Evolutionary conservation across 2,329 filamentous ascomycete genomes (phyloP), one percentile per base, ranked within the genome.

Genomic region (Curvularia spicifera): DNA sequence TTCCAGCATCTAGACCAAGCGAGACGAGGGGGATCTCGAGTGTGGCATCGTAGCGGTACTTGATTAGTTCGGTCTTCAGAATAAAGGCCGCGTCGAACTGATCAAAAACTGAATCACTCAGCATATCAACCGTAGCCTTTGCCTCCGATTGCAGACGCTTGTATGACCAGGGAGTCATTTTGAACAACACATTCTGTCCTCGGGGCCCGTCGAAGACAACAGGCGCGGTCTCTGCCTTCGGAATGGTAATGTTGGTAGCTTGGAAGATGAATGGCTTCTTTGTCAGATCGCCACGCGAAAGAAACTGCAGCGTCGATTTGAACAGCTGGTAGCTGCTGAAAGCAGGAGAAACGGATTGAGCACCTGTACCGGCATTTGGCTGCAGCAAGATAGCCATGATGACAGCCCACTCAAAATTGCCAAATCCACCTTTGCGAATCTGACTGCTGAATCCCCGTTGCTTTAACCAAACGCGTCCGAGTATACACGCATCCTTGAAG

Each of bases 291-390:
- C 86, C 89, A 1, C 86, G 84, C 1, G 90, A 87, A 18, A 99
- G 80, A 66, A 94, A 95, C 72, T 97, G 94, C n/a, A 99, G 80
- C 1, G 89, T 88, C 2, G 92, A 93, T 78, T 97, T 98, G 84
- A 99, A 97, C 44, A 98, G 83, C 76, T 98, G 94, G 24, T 94
- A 95, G 76, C 90, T 90, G 79, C 90, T 97, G 69, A 97, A 90
- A 7, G 91, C 91, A 5, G 86, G 83, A 5, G 93, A 92, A 15
- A 98, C 82, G 5, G 91, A 79, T 1, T 89, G 84, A 63, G 87
- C 85, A 1, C 90, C 90, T 59, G 88, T 89, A 6, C 86, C 84
- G 6, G 88, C 89, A 26, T 91, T 91, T n/a, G 86, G 87, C 74
- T 92, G 88, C 42, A 98, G 82, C 2, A 98, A 80, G 13, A 97